phyloP scores from a whole-genome alignment of 257 asterid genomes.

The Ilex asprella region DNA sequence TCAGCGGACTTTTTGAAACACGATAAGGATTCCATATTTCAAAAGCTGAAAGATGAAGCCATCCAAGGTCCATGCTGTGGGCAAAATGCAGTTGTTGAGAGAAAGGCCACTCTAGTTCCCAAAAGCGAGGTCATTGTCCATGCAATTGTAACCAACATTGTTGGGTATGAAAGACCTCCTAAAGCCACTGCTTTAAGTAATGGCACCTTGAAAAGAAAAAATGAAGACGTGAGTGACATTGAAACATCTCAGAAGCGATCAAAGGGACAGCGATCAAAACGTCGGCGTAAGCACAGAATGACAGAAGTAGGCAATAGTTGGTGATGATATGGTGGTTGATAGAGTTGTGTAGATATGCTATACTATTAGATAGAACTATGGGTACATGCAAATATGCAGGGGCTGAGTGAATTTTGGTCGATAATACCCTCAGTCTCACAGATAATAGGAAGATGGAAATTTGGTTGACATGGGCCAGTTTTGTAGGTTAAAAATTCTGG shows the following conservation, averaged over 20 bases:
- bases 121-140: conserved; percentile 49
- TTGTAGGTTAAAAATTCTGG: too few species aligned
- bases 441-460: background rate
- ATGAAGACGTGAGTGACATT: conserved; percentile 25
- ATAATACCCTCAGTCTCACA: conserved; percentile 16
- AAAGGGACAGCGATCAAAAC: conserved; percentile 22
- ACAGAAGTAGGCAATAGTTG: conserved; percentile 17
- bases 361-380: conserved; percentile 15
- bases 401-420: conserved; percentile 20
- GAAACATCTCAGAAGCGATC: conserved; percentile 47
- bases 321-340: conserved; percentile 18
- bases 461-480: background rate
- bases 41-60: conserved; percentile 50
- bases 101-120: conserved; percentile 39
- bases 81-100: conserved; percentile 63
- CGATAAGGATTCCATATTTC: conserved; percentile 46
- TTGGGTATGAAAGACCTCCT: conserved; percentile 29
- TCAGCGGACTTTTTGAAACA: conserved; percentile 30
- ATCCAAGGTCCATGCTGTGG: conserved; percentile 57
- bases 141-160: conserved; percentile 63
- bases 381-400: conserved; percentile 1
- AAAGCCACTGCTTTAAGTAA: conserved; percentile 21
- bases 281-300: conserved; percentile 11
- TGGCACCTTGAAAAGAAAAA: conserved; percentile 38
- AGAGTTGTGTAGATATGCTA: conserved; percentile 27